A percentile compares a stretch with the other conserved stretches of the same genome.
Conservation (phyloP, 371 early-diverging fungal species). For the Mortierella sp. region DNA sequence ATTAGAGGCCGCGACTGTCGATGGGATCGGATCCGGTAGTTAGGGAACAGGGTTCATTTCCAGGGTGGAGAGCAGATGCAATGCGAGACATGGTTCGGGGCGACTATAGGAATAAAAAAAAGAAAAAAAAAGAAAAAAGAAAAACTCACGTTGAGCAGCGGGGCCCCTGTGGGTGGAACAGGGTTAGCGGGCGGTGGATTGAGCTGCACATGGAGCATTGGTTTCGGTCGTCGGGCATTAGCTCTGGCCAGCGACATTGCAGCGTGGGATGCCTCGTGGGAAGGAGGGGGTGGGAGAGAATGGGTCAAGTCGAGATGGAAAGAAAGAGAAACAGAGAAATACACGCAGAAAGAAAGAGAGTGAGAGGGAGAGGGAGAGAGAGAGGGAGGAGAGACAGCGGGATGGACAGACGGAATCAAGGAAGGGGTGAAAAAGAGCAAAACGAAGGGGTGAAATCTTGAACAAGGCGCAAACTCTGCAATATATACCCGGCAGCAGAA, state of each 20-base stretch:
- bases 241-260: conserved; percentile 43
- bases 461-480: too few species aligned
- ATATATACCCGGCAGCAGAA: too few species aligned
- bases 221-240: conserved; percentile 36
- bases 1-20: conserved; percentile 26
- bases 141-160: conserved; percentile 29
- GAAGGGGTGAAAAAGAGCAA: too few species aligned
- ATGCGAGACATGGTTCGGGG: too few species aligned
- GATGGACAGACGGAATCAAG: background rate
- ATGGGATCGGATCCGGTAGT: too few species aligned
- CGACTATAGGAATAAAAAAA: background rate
- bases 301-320: background rate
- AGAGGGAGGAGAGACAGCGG: background rate
- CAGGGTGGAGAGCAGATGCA: too few species aligned
- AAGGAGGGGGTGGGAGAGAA: background rate
- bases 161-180: conserved; percentile 26
- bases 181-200: conserved; percentile 18
- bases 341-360: background rate
- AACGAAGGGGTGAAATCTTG: too few species aligned
- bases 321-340: conserved; percentile 2
- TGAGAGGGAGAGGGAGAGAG: background rate
- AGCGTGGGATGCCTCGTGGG: conserved; percentile 2
- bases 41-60: background rate
- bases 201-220: conserved; percentile 39
- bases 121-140: background rate